These are phyloP conservation scores for Aspergillus viridinutans DNA, from an alignment of 2,329 filamentous ascomycete species.

Conservation along the genomic window DNA sequence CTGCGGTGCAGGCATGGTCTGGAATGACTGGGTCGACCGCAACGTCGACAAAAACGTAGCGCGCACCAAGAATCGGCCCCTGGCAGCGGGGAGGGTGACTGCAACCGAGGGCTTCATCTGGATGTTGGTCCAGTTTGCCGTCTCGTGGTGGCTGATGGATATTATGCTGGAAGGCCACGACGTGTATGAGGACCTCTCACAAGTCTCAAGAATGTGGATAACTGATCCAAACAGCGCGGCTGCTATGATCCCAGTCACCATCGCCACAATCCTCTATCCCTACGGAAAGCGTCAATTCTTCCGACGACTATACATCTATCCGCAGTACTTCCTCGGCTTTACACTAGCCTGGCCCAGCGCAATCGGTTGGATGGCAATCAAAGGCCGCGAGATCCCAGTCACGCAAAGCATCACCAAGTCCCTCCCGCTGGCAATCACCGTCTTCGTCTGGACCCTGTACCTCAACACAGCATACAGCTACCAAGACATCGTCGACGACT, in stretches of 20 bases:
- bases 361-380: slow-evolving; percentile 5
- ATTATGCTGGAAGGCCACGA: not conserved
- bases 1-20: slow-evolving; percentile 28
- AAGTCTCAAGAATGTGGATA: not conserved
- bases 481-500: slow-evolving; percentile 8
- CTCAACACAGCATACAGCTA: slow-evolving; percentile 14
- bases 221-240: not conserved
- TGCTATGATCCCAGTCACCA: slow-evolving; percentile 5
- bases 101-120: slow-evolving; percentile 16
- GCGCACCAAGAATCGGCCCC: slow-evolving; percentile 25
- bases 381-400: not conserved
- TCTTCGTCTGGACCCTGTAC: slow-evolving; percentile 8
- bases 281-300: slow-evolving; percentile 7
- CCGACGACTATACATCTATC: slow-evolving; percentile 8
- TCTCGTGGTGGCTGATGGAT: not conserved
- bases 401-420: not conserved
- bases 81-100: slow-evolving; percentile 20
- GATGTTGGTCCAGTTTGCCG: slow-evolving; percentile 9
- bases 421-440: not conserved
- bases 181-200: not conserved
- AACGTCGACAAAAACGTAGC: slow-evolving; percentile 25
- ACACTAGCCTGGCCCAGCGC: not conserved
- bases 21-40: slow-evolving; percentile 29
- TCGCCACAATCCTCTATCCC: slow-evolving; percentile 9
- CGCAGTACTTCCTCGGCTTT: slow-evolving; percentile 10